Evolutionary conservation across 208 protist genomes (phyloP), one percentile per base, ranked within the genome.

Genomic region (Leishmania gerbilli): DNA sequence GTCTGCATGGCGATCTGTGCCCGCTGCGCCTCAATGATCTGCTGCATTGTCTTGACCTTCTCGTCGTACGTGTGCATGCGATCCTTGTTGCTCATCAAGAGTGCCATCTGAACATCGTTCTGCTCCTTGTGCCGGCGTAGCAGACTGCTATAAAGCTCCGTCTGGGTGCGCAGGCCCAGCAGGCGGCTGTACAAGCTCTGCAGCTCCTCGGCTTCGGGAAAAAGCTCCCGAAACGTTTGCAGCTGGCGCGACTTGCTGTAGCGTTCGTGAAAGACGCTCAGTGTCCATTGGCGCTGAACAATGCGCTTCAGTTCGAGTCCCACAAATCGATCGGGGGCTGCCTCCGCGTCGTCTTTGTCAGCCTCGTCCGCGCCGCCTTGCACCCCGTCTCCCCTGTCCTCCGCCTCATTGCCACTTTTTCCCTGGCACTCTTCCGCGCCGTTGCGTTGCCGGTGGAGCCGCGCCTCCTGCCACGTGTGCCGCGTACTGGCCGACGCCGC

Each of bases 121-220:
- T 96, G 92, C 85, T 95, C 91, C 80, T 95, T 95, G 83, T 95
- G 91, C 58, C 94, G 94, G 6, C 87, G 87, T 42, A 97, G 89
- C 34, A 97, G 84, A 79, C 91, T 95, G 79, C 87, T 92, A 83
- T 96, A 97, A 62, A 97, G 87, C 83, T 95, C 89, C 56, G 87
- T 80, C 79, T 97, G 94, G 42, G 87, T 92, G 27, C 94, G 90
- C 56, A 97, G 81, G 27, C 91, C 90, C 11, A 90, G 86, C 34
- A 97, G 86, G 31, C 93, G 91, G 72, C 88, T 87, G 77, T 95
- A 90, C 42, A 95, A 78, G 65, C 89, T 95, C 77, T 95, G 89
- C 76, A 95, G 84, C 81, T 95, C 92, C 71, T 97, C 92, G 2
- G 92, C 92, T 69, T 94, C 92, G 55, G 93, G 91, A 79, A 97